Evolutionary conservation across 306 rosid genomes (phyloP).

Genomic region (Boehmeria nivea): DNA sequence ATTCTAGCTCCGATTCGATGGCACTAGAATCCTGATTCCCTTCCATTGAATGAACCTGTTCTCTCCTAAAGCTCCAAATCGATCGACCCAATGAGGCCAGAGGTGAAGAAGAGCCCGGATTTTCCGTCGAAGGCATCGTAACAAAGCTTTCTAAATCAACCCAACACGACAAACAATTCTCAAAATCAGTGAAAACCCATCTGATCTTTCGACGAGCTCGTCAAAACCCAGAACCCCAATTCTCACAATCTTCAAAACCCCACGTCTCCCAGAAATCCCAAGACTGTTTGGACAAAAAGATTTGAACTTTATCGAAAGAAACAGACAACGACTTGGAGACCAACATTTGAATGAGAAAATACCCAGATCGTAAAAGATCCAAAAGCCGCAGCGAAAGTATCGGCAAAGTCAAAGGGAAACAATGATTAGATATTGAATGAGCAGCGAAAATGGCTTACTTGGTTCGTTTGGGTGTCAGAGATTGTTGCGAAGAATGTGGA

Average conservation of each 20-base stretch:
- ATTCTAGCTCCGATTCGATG: constrained; percentile 43
- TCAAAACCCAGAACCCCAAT: constrained; percentile 9
- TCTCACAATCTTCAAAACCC: constrained; percentile 13
- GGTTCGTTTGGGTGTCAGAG: neutral
- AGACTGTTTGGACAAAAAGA: too few species aligned
- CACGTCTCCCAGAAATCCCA: constrained; percentile 6
- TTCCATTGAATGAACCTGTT: constrained; percentile 57
- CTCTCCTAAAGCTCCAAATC: constrained; percentile 55
- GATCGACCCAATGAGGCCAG: constrained; percentile 56
- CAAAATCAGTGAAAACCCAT: constrained; percentile 37
- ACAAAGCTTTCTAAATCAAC: constrained; percentile 15
- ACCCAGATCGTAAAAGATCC: constrained; percentile 28
- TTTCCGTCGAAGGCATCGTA: constrained; percentile 52
- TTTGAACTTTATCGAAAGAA: neutral
- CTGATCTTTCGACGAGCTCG: constrained; percentile 26
- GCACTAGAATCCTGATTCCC: constrained; percentile 43
- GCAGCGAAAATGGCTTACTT: constrained; percentile 38
- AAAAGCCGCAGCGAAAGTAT: neutral
- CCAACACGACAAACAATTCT: constrained; percentile 8
- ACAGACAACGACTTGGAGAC: constrained; percentile 2
- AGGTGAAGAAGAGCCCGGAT: constrained; percentile 49
- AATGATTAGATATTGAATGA: too few species aligned
- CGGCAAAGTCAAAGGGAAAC: neutral
- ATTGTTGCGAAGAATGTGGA: constrained; percentile 13
- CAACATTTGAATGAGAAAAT: constrained; percentile 6